These are phyloP conservation scores for Claviceps sorghi DNA, from an alignment of 2,329 filamentous ascomycete species.

Conservation along the genomic window DNA sequence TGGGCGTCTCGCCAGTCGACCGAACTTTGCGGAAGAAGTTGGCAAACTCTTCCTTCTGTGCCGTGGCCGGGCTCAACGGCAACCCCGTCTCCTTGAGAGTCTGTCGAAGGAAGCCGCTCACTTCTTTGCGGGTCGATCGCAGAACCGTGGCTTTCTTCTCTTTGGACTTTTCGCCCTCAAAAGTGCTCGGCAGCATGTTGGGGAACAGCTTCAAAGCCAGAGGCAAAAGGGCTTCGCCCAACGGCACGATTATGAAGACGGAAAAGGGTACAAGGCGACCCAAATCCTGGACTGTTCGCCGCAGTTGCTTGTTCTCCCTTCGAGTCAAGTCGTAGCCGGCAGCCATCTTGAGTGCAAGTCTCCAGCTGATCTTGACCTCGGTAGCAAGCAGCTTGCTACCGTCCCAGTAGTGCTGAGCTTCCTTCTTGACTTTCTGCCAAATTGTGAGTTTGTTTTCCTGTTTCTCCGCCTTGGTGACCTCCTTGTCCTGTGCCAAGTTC, in stretches of 20 bases:
- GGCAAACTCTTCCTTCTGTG: slow-evolving; percentile 84
- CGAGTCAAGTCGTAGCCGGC: slow-evolving; percentile 92
- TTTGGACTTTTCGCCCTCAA: slow-evolving; percentile 80
- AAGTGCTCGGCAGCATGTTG: slow-evolving; percentile 93
- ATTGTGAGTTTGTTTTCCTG: slow-evolving; percentile 77
- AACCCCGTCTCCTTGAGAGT: slow-evolving; percentile 89
- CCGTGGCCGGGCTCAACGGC: slow-evolving; percentile 67
- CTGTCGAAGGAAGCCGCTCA: slow-evolving; percentile 75
- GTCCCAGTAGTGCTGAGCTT: slow-evolving; percentile 92
- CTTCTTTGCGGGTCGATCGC: slow-evolving; percentile 78
- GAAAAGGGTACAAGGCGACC: slow-evolving; percentile 89
- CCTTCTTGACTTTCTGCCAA: slow-evolving; percentile 88
- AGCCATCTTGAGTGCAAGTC: slow-evolving; percentile 89
- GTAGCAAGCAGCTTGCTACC: slow-evolving; percentile 87
- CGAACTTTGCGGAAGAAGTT: slow-evolving; percentile 96
- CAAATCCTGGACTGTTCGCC: slow-evolving; percentile 86
- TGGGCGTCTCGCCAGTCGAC: slow-evolving; percentile 79
- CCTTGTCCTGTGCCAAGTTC: slow-evolving; percentile 44
- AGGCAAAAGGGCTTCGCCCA: slow-evolving; percentile 83
- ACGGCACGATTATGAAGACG: slow-evolving; percentile 91
- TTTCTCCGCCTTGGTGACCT: slow-evolving; percentile 41
- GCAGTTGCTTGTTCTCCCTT: slow-evolving; percentile 82
- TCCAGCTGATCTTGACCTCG: slow-evolving; percentile 85
- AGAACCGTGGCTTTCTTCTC: slow-evolving; percentile 75
- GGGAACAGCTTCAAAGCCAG: slow-evolving; percentile 90